Evolutionary conservation across 2,329 filamentous ascomycete genomes (phyloP).

Genomic region (Phaeosphaeria sp.): DNA sequence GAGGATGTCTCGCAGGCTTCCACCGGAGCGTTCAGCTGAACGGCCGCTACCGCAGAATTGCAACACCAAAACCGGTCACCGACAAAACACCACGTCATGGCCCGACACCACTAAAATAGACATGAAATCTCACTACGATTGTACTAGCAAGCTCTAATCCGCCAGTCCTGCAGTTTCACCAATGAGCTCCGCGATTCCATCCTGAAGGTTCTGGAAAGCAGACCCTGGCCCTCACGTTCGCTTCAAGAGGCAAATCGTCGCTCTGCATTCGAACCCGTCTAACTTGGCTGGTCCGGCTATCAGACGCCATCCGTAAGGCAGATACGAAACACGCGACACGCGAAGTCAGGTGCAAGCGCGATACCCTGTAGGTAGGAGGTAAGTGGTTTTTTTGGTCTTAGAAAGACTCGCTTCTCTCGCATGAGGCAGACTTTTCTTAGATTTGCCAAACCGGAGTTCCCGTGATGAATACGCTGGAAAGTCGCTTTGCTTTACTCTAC

Average conservation of each 20-base stretch:
- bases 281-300: constrained; percentile 5
- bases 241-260: background rate
- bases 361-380: background rate
- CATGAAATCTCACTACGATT: background rate
- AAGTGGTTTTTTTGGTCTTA: constrained; percentile 10
- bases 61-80: constrained; percentile 2
- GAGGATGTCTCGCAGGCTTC: background rate
- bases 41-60: background rate
- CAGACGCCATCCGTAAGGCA: constrained; percentile 11
- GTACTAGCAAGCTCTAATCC: background rate
- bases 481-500: background rate
- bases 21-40: background rate
- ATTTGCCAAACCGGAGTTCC: constrained; percentile 3
- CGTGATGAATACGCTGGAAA: constrained; percentile 1
- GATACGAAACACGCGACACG: constrained; percentile 24
- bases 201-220: background rate
- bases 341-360: constrained; percentile 33
- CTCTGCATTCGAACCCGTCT: background rate
- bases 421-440: constrained; percentile 24
- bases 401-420: constrained; percentile 3
- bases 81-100: background rate
- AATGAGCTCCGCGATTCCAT: background rate
- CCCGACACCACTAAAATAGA: background rate
- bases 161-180: background rate
- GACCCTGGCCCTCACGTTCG: background rate